These are phyloP conservation scores for Candida sp. DNA, from an alignment of 1,139 yeast genomes.

Conservation along the genomic window DNA sequence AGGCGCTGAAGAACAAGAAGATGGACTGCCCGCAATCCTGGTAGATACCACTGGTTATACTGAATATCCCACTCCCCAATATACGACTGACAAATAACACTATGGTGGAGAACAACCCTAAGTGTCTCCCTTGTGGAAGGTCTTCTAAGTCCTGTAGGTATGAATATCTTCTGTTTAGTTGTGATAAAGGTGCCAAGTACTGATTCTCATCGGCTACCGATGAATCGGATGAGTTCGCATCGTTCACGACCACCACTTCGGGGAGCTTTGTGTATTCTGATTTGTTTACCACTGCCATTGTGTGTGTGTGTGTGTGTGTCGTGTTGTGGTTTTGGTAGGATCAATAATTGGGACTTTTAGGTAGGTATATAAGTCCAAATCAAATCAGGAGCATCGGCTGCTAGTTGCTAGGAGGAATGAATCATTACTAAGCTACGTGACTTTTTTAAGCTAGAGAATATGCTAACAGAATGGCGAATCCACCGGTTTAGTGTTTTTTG, in stretches of 20 bases:
- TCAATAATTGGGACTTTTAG: not conserved
- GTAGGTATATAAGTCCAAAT: too few relatives aligned
- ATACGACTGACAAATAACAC: slow-evolving; percentile 68
- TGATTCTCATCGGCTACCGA: slow-evolving; percentile 6
- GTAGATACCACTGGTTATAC: slow-evolving; percentile 70
- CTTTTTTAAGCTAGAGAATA: not conserved
- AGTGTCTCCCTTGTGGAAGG: slow-evolving; percentile 75
- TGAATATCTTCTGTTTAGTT: slow-evolving; percentile 13
- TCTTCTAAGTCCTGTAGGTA: slow-evolving; percentile 46
- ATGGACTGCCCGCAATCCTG: slow-evolving; percentile 73
- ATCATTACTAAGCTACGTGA: not conserved
- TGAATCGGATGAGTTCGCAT: not conserved
- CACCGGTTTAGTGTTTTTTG: too few relatives aligned
- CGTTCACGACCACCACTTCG: not conserved
- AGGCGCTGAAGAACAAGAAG: slow-evolving; percentile 57
- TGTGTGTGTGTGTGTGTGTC: too few relatives aligned
- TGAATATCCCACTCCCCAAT: slow-evolving; percentile 80
- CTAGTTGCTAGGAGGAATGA: not conserved
- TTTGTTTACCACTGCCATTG: slow-evolving; percentile 9
- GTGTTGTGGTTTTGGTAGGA: not conserved
- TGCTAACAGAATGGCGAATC: not conserved
- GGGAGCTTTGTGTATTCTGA: slow-evolving; percentile 12
- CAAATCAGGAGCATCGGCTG: too few relatives aligned
- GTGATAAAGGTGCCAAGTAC: slow-evolving; percentile 4
- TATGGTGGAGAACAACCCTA: slow-evolving; percentile 70